phyloP scores from a whole-genome alignment of 2,329 filamentous ascomycete species.

The Hymenoscyphus scutula region DNA sequence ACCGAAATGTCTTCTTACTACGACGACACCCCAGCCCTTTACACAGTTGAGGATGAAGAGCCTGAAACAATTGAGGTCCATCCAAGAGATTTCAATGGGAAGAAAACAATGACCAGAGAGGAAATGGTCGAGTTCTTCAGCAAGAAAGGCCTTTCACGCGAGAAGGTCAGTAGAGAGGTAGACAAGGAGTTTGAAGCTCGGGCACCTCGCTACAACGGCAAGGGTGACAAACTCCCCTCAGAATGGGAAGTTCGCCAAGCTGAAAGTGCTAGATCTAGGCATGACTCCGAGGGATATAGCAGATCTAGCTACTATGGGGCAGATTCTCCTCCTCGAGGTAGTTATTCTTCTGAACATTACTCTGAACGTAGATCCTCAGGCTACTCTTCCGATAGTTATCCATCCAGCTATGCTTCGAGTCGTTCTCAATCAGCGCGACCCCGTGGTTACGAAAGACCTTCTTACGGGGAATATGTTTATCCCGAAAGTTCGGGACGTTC shows the following conservation, averaged over 20 bases:
- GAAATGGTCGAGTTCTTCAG: background rate
- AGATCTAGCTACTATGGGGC: background rate
- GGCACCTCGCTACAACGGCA: background rate
- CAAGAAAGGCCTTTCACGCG: background rate
- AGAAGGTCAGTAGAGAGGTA: background rate
- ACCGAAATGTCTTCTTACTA: background rate
- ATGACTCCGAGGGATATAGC: background rate
- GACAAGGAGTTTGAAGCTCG: background rate
- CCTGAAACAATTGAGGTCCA: background rate
- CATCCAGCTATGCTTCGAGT: background rate
- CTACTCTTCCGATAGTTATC: background rate
- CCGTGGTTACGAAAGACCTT: background rate
- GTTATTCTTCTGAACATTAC: background rate
- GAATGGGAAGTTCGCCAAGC: background rate
- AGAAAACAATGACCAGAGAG: slow-evolving; percentile 2
- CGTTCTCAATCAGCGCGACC: background rate
- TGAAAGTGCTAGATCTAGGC: background rate
- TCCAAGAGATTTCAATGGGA: slow-evolving; percentile 15
- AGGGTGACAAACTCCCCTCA: background rate
- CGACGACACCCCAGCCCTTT: background rate
- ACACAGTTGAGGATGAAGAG: background rate
- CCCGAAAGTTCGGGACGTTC: background rate
- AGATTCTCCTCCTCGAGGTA: background rate
- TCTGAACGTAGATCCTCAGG: background rate
- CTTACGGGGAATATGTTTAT: background rate